A percentile compares a stretch with the other conserved stretches of the same genome.
Evolutionary conservation across 2,329 filamentous ascomycete genomes (phyloP).

Genomic region (Verticillium nonalfalfae): DNA sequence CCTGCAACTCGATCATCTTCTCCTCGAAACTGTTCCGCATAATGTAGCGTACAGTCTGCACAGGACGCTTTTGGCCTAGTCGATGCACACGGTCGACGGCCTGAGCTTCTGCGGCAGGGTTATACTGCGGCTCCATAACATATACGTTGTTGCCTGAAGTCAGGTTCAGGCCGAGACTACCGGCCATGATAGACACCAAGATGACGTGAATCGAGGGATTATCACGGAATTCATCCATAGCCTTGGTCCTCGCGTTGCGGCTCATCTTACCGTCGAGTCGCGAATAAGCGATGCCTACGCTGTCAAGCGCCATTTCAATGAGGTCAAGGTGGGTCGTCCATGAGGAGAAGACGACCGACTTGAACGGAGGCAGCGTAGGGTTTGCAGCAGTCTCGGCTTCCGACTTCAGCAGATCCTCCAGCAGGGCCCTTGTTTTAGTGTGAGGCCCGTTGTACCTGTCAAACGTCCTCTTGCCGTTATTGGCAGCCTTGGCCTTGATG

Average conservation of each 20-base stretch:
- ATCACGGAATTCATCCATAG: constrained; percentile 72
- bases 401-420: constrained; percentile 65
- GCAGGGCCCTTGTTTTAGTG: constrained; percentile 80
- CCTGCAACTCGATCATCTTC: constrained; percentile 83
- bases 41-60: constrained; percentile 81
- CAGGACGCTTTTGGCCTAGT: constrained; percentile 81
- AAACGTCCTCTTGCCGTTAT: constrained; percentile 27
- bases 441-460: constrained; percentile 78
- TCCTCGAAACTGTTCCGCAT: constrained; percentile 91
- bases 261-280: constrained; percentile 91
- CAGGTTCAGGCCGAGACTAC: constrained; percentile 85
- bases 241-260: constrained; percentile 63
- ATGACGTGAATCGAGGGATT: constrained; percentile 70
- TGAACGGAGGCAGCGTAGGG: constrained; percentile 67
- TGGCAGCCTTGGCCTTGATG: constrained; percentile 24
- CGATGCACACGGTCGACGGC: constrained; percentile 91
- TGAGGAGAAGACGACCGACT: constrained; percentile 91
- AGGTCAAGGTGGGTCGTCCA: constrained; percentile 95
- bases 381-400: constrained; percentile 55
- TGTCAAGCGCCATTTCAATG: constrained; percentile 73
- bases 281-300: constrained; percentile 59
- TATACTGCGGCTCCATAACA: constrained; percentile 98
- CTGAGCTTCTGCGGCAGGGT: constrained; percentile 90
- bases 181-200: constrained; percentile 86
- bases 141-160: constrained; percentile 83